These are phyloP conservation scores for Lolium rigidum DNA, from an alignment of 176 grass and related monocot species.

Conservation along the genomic window DNA sequence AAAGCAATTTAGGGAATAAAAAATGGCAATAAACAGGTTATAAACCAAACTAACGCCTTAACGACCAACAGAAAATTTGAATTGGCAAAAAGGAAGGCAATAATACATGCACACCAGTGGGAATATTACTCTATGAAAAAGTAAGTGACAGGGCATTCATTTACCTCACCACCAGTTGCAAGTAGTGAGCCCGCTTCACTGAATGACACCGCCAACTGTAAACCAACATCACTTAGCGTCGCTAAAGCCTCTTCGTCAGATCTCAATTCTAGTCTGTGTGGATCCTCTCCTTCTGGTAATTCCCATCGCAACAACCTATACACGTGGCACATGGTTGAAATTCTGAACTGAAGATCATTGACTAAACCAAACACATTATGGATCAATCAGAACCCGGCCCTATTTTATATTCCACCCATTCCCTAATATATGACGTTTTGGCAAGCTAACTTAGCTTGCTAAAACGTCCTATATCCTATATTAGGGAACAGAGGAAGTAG, in stretches of 20 bases:
- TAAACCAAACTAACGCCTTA: conserved; percentile 13
- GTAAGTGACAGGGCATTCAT: conserved; percentile 20
- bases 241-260: conserved; percentile 57
- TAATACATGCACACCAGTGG: background rate
- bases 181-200: conserved; percentile 82
- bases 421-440: too few relatives aligned
- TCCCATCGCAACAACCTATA: conserved; percentile 85
- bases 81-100: background rate
- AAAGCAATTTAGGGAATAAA: background rate
- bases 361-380: background rate
- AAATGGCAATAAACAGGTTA: background rate
- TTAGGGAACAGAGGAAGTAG: too few relatives aligned
- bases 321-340: conserved; percentile 35
- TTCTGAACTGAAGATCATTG: background rate
- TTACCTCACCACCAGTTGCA: conserved; percentile 84
- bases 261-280: conserved; percentile 46
- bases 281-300: conserved; percentile 42
- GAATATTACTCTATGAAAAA: background rate
- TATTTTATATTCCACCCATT: background rate
- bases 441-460: too few relatives aligned
- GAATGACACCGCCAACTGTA: conserved; percentile 80
- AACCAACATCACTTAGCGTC: conserved; percentile 62
- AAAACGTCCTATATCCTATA: too few relatives aligned
- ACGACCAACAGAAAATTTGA: background rate
- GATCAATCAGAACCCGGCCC: background rate